A percentile compares a stretch with the other conserved stretches of the same genome.
Evolutionary conservation across 2,329 filamentous ascomycete species (phyloP).

Genomic region (Plectosphaerella plurivora): DNA sequence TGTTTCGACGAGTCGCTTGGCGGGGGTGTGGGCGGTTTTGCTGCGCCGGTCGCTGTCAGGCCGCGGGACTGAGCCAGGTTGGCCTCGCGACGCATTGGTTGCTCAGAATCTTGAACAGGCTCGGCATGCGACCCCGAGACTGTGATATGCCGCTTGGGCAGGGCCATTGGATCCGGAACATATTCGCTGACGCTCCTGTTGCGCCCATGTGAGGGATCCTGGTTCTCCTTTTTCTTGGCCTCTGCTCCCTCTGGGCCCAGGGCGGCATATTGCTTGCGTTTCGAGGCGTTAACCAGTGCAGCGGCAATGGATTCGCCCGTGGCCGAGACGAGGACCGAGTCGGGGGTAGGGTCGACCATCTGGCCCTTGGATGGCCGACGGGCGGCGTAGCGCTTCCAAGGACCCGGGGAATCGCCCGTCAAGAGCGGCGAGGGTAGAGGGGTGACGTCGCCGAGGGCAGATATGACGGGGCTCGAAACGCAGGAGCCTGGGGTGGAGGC

Average conservation of each 20-base stretch:
- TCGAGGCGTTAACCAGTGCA: slow-evolving; percentile 46
- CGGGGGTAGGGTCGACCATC: slow-evolving; percentile 28
- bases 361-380: slow-evolving; percentile 44
- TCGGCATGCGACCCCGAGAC: slow-evolving; percentile 59
- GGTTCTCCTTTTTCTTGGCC: slow-evolving; percentile 14
- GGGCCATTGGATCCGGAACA: slow-evolving; percentile 64
- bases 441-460: slow-evolving; percentile 73
- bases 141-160: slow-evolving; percentile 68
- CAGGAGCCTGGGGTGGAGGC: slow-evolving; percentile 59
- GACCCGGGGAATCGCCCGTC: slow-evolving; percentile 59
- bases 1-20: slow-evolving; percentile 66
- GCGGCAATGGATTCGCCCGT: slow-evolving; percentile 49
- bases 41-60: slow-evolving; percentile 49
- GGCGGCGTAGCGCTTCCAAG: slow-evolving; percentile 54
- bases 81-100: slow-evolving; percentile 65
- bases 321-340: slow-evolving; percentile 44
- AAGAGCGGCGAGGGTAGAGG: slow-evolving; percentile 74
- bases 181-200: slow-evolving; percentile 91
- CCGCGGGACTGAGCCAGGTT: slow-evolving; percentile 77
- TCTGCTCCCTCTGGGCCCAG: slow-evolving; percentile 28
- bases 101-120: slow-evolving; percentile 31
- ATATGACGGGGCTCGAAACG: slow-evolving; percentile 68
- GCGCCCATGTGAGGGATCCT: slow-evolving; percentile 32
- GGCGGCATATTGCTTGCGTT: slow-evolving; percentile 52
- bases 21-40: slow-evolving; percentile 73